Base-by-base conservation (phyloP, 306 rosid genomes). In the Acacia acuminata region DNA sequence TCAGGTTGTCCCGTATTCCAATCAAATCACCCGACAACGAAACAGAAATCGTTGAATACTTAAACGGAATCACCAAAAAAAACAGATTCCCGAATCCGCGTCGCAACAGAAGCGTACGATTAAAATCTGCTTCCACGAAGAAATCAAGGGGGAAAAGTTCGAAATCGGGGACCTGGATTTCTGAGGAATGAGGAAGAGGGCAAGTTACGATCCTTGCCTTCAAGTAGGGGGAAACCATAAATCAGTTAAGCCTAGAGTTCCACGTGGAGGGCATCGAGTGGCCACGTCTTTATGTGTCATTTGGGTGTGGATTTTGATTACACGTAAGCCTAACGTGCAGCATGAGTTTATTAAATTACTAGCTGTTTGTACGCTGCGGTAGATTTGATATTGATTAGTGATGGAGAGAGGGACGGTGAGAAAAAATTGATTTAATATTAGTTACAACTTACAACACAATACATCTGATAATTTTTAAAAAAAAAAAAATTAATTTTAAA, bases 251-350 rank as follows among this genome's bases (percentile, higher is more conserved):
- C 3, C 0, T 6, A 30, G 34, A 10, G 45, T 34, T 45, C 76
- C 81, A 83, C 90, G 89, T 77, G 89, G 82, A 16, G 8, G 73
- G 0, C 0, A 6, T 0, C 60, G 53, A 75, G 34, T 85, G 72
- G 74, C 44, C 2, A 1, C 1, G 0, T 17, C 40, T 14, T 48
- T 42, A 67, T 60, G 84, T 70, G 86, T 83, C n/a, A 44, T 32
- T 7, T 30, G 20, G 1, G 14, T 16, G 17, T 44, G 40, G 67
- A 19, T 82, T 15, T 17, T 40, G 47, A 3, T 67, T 16, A 81
- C 87, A 67, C 86, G 88, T 78, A 53, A 1, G 36, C 8, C 15
- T 25, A 24, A 77, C 45, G 27, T 56, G 42, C 27, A 14, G 14
- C 30, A 56, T 11, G 25, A 20, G 53, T 15, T 81, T 81, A 72